Base-by-base conservation (phyloP, 2,329 filamentous ascomycete genomes). In the Aphanoascus verrucosus region DNA sequence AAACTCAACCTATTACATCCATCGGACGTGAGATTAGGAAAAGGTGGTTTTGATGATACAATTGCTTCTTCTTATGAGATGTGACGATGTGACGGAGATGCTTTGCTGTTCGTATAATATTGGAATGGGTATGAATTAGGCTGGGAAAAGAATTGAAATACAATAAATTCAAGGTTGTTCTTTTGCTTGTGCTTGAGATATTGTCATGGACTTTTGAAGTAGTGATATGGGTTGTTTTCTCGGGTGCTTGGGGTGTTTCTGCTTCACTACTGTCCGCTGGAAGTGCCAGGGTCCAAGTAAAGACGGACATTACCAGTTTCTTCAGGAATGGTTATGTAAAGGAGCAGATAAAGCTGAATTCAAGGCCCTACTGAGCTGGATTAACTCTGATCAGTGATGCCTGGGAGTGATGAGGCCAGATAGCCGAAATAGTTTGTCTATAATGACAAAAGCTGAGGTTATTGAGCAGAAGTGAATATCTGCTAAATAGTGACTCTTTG, bases 1-100 rank as follows among this genome's bases (percentile, higher is more conserved):
- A 85, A 69, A 12, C 9, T 2, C n/a, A 43, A 23, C 20, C n/a
- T n/a, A n/a, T n/a, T n/a, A 9, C 4, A 28, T 28, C 23, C 23
- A 28, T 28, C 23, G 7, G 23, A 28, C 7, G 23, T 28, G 23
- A 28, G 23, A 28, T 7, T 7, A 28, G 23, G 7, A 28, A 7
- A 28, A 3, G 7, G 23, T 28, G 23, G 23, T 28, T 7, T 7
- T 28, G 23, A 28, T 28, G 23, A 28, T 28, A 28, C n/a, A 41
- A 17, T 41, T 41, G n/a, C 5, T 5, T 41, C 38, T 41, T 41
- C 12, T 8, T n/a, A 17, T 43, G 41, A 15, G 23, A 43, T 43
- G 19, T 45, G 42, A 31, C 31, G 42, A 31, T 45, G 42, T 15
- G 23, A n/a, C 31, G 23, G 31, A n/a, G 20, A 20, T 31, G 20